Conservation (phyloP, 2,329 filamentous ascomycete species). For the Ascochyta rabiei region DNA sequence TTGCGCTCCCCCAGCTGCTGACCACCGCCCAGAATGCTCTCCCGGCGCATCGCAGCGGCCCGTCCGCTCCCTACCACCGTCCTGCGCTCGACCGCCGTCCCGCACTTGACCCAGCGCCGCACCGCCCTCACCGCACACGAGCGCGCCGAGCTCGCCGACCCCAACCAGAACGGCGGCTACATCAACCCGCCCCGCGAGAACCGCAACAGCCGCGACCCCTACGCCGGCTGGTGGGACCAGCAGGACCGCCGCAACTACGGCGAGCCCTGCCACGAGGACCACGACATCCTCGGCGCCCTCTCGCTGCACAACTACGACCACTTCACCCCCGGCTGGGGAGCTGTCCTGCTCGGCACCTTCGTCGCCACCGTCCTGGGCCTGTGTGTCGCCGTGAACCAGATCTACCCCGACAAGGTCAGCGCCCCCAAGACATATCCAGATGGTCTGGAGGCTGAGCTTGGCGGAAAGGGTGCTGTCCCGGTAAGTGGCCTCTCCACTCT, state of each 20-base stretch:
- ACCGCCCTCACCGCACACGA: constrained; percentile 42
- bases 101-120: constrained; percentile 47
- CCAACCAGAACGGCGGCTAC: constrained; percentile 82
- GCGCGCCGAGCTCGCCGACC: constrained; percentile 57
- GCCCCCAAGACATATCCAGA: constrained; percentile 54
- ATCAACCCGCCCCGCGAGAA: constrained; percentile 80
- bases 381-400: constrained; percentile 46
- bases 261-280: constrained; percentile 95
- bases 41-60: constrained; percentile 50
- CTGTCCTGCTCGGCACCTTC: constrained; percentile 60
- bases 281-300: constrained; percentile 90
- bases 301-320: constrained; percentile 89
- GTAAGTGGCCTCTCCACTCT: too few relatives aligned
- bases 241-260: constrained; percentile 97
- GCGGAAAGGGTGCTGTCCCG: constrained; percentile 51
- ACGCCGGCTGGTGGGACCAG: constrained; percentile 95
- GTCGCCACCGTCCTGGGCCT: constrained; percentile 50
- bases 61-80: constrained; percentile 49
- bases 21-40: constrained; percentile 49
- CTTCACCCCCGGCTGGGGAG: constrained; percentile 73
- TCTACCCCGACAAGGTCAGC: constrained; percentile 55
- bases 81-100: constrained; percentile 38
- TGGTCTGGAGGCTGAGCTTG: constrained; percentile 56
- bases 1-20: constrained; percentile 48
- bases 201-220: constrained; percentile 89